Base-by-base conservation (phyloP, 73 alveolate genomes). In the Paramecium pentaurelia region DNA sequence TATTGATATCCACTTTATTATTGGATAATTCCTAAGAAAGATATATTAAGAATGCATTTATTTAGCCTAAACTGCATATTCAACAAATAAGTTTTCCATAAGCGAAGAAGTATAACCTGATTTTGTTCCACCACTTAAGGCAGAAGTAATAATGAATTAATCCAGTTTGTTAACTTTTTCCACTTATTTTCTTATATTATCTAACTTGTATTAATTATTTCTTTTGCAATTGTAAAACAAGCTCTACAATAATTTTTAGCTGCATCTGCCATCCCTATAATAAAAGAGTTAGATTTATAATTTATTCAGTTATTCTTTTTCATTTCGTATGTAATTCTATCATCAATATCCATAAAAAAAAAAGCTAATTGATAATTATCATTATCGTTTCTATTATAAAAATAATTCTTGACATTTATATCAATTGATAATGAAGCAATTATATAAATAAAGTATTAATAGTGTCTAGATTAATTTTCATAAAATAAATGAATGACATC, bases 71-170 rank as follows among this genome's bases (percentile, higher is more conserved):
- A 1, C 16, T 58, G 60, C 71, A 44, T 88, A 88, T 22, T 88
- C 94, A 54, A 70, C 94, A 42, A 59, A 22, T n/a, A 88, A 36
- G 27, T 75, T 68, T 14, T 36, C 71, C 8, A 71, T 22, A n/a
- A 88, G 58, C 20, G 71, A 47, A 42, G 94, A 44, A 18, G 58
- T 54, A 73, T 68, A 64, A 28, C 89, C 93, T 38, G 89, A 64
- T 28, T 84, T 89, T 22, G 93, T 87, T 6, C 93, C 93, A 25
- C 93, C 93, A 34, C 71, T 77, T n/a, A 87, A 10, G 37, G 89
- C 44, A 10, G 59, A 47, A 9, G 88, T 60, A 42, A 87, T 47
- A 64, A 64, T 30, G 71, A 87, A 70, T 16, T 64, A 71, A 27
- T 88, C 14, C 4, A 88, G 30, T 20, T 30, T 37, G 14, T 71